Evolutionary conservation across 2,329 filamentous ascomycete genomes (phyloP), one percentile per base, ranked within the genome.

Genomic region (Amphichorda felina): DNA sequence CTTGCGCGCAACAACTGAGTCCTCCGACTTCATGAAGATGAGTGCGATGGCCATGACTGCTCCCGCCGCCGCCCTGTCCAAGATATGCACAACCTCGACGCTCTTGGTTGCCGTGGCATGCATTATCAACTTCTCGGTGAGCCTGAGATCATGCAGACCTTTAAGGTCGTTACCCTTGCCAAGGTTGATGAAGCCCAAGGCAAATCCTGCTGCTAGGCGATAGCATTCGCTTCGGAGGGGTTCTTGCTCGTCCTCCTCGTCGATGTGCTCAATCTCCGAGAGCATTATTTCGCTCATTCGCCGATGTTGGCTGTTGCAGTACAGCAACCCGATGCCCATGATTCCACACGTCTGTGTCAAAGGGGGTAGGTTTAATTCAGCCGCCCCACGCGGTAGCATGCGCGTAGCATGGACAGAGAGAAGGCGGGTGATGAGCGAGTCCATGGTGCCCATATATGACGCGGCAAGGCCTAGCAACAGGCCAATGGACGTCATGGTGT

Each of bases 241-340:
- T 48, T 94, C 85, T 38, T 88, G 82, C 40, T 95, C 88, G 36
- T 89, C 82, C 26, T 83, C 72, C 18, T 68, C 63, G 30, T 91
- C 86, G 35, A 86, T 71, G 42, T 88, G 82, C 53, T 95, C 87
- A 41, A 98, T 91, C 54, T 98, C 91, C 0, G 89, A 96, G 34
- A 98, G 75, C 86, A 98, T 95, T 14, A 96, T 86, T 55, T 98
- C 91, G 51, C 87, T 96, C 91, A 98, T 98, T 26, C 93, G 79
- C 21, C 93, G 82, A 59, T 98, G 93, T 50, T 96, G 89, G 19
- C 88, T 95, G 52, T 88, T 82, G 59, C 82, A 93, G 56, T 96
- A 98, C 1, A 98, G 66, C 28, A 98, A 62, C 1, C 91, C 91
- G 44, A 98, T 94, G 2, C 91, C 91, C 86, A 98, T 93, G 29